phyloP scores from a whole-genome alignment of 2,329 filamentous ascomycete species.

The Penicillium corylophilum region DNA sequence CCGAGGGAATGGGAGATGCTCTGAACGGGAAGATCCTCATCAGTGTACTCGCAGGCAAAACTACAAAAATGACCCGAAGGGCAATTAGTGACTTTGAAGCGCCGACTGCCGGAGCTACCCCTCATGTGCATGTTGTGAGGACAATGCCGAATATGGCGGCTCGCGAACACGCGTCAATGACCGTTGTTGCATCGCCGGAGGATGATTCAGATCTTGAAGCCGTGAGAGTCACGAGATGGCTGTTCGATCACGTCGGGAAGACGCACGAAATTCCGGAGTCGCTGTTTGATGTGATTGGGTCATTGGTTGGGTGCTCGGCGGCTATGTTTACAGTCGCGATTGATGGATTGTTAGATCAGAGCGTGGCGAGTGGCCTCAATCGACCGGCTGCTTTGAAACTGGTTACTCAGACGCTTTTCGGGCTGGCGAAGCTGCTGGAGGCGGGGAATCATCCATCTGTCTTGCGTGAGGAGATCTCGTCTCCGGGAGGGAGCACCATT shows the following conservation, averaged over 20 bases:
- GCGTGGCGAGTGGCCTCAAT: constrained; percentile 51
- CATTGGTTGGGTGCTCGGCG: constrained; percentile 12
- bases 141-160: constrained; percentile 45
- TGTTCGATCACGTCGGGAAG: constrained; percentile 6
- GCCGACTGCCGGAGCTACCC: constrained; percentile 14
- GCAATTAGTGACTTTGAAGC: constrained; percentile 25
- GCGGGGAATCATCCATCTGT: constrained; percentile 16
- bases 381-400: constrained; percentile 8
- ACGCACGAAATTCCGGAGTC: constrained; percentile 9
- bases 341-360: constrained; percentile 53
- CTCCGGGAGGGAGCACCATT: constrained; percentile 17
- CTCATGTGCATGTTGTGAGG: constrained; percentile 31
- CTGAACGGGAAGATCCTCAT: constrained; percentile 47
- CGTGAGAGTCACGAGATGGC: constrained; percentile 29
- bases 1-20: constrained; percentile 30
- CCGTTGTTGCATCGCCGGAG: constrained; percentile 33
- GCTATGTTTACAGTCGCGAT: constrained; percentile 37
- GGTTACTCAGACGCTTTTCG: constrained; percentile 13
- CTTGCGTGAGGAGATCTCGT: constrained; percentile 16
- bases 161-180: constrained; percentile 39
- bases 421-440: constrained; percentile 13
- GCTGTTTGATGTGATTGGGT: constrained; percentile 11
- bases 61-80: constrained; percentile 20
- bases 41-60: constrained; percentile 50
- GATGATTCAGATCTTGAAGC: not conserved